Evolutionary conservation across 2,329 filamentous ascomycete species (phyloP).

Genomic region (Thielaviopsis punctulata): DNA sequence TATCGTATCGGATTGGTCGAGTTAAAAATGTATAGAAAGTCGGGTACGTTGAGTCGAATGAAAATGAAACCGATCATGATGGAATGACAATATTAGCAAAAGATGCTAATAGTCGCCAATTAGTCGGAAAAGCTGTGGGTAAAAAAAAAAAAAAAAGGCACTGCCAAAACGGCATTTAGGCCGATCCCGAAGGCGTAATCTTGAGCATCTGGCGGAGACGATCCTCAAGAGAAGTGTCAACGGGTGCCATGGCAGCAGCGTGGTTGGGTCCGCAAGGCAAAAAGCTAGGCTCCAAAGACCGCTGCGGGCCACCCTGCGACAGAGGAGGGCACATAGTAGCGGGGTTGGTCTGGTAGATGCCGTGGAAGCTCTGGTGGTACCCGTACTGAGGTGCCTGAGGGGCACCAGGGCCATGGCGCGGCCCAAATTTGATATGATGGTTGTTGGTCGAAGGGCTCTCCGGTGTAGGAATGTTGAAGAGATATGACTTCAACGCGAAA

Average conservation of each 20-base stretch:
- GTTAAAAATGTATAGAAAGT: too few species aligned
- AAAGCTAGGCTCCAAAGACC: conserved; percentile 5
- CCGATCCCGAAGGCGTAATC: conserved; percentile 4
- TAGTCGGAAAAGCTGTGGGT: not conserved
- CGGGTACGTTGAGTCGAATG: too few species aligned
- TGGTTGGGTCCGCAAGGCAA: not conserved
- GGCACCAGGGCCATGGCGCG: not conserved
- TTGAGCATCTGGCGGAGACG: conserved; percentile 9
- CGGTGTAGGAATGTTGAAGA: conserved; percentile 24
- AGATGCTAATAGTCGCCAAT: not conserved
- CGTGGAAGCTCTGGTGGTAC: not conserved
- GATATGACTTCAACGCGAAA: conserved; percentile 39
- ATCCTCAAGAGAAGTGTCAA: conserved; percentile 4
- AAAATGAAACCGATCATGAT: not conserved
- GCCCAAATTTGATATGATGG: not conserved
- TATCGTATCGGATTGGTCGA: not conserved
- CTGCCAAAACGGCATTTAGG: not conserved
- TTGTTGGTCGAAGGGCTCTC: conserved; percentile 1
- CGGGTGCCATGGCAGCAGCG: not conserved
- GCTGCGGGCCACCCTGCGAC: not conserved
- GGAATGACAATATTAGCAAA: not conserved
- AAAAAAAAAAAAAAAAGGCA: conserved; percentile 2
- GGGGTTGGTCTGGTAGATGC: not conserved
- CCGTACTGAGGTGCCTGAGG: not conserved
- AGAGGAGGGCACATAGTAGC: not conserved